phyloP scores from a whole-genome alignment of 1,139 yeast species.

The Scheffersomyces illinoinensis region DNA sequence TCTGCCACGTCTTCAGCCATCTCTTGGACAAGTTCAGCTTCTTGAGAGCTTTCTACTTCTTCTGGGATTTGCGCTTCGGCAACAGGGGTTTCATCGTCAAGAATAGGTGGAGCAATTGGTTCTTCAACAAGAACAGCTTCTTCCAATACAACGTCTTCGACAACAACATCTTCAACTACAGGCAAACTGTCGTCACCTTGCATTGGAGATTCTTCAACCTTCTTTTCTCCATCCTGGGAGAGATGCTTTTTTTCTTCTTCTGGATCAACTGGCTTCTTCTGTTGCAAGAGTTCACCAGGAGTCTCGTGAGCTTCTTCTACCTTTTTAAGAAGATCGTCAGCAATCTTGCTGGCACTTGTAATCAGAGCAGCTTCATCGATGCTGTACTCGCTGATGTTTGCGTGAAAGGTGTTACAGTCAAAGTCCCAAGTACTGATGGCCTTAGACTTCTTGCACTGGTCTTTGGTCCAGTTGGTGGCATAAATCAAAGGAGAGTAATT shows the following conservation, averaged over 20 bases:
- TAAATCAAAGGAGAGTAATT: conserved; percentile 75
- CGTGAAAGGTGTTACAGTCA: conserved; percentile 64
- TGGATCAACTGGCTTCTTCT: not conserved
- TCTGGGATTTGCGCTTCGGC: conserved; percentile 10
- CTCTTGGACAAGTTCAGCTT: not conserved
- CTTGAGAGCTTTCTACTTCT: not conserved
- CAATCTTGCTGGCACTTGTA: conserved; percentile 5
- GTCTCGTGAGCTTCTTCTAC: conserved; percentile 4
- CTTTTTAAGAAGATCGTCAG: not conserved
- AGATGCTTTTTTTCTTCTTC: not conserved
- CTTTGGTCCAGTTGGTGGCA: conserved; percentile 80
- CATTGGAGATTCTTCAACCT: conserved; percentile 13
- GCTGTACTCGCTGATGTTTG: conserved; percentile 25
- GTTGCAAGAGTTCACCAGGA: conserved; percentile 1
- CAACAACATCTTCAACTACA: conserved; percentile 1
- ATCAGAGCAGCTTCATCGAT: conserved; percentile 8
- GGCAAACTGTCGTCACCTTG: not conserved
- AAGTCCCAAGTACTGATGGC: conserved; percentile 78
- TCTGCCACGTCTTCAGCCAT: not conserved
- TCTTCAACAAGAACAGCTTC: conserved; percentile 2
- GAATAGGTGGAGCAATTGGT: not conserved
- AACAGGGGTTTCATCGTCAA: conserved; percentile 5
- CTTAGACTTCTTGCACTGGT: conserved; percentile 62
- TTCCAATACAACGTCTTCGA: conserved; percentile 3
- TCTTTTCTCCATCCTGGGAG: conserved; percentile 16